Evolutionary conservation across 768 basidiomycete genomes (phyloP).

Genomic region (Phallus indusiatus): DNA sequence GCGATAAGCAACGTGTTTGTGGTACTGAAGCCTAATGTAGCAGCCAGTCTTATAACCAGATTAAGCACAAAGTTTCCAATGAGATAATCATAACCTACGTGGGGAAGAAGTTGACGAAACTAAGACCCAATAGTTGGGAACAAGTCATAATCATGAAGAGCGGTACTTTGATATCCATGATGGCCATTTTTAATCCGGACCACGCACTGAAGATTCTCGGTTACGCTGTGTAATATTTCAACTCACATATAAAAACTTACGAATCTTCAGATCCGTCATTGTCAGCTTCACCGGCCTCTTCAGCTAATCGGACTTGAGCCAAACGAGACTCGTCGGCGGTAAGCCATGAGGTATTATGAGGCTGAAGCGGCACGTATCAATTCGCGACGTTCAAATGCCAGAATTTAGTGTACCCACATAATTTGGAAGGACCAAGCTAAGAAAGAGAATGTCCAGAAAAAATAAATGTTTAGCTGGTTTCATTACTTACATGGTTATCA

Average conservation of each 20-base stretch:
- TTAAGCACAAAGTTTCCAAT: neutral
- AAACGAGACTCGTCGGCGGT: conserved; percentile 38
- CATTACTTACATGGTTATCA: conserved; percentile 38
- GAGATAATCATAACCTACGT: conserved; percentile 25
- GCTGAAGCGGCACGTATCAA: neutral
- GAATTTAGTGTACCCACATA: neutral
- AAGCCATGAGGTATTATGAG: conserved; percentile 52
- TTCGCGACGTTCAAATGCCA: too few species aligned
- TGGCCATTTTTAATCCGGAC: conserved; percentile 12
- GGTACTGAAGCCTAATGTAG: conserved; percentile 51
- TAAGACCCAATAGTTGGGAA: conserved; percentile 12
- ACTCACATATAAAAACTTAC: conserved; percentile 26
- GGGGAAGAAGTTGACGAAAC: conserved; percentile 16
- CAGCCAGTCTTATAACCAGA: conserved; percentile 28
- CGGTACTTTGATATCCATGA: conserved; percentile 13
- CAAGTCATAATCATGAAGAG: conserved; percentile 15
- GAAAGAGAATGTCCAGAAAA: neutral
- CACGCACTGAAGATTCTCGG: conserved; percentile 6
- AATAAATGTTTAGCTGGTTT: neutral
- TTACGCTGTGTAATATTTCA: neutral
- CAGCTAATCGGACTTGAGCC: conserved; percentile 58
- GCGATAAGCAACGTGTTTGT: conserved; percentile 50
- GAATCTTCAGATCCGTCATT: conserved; percentile 47
- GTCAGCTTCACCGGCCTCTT: conserved; percentile 61
- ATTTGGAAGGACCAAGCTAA: conserved; percentile 3